phyloP scores from a whole-genome alignment of 768 basidiomycete species.

The Podaxis sp. region DNA sequence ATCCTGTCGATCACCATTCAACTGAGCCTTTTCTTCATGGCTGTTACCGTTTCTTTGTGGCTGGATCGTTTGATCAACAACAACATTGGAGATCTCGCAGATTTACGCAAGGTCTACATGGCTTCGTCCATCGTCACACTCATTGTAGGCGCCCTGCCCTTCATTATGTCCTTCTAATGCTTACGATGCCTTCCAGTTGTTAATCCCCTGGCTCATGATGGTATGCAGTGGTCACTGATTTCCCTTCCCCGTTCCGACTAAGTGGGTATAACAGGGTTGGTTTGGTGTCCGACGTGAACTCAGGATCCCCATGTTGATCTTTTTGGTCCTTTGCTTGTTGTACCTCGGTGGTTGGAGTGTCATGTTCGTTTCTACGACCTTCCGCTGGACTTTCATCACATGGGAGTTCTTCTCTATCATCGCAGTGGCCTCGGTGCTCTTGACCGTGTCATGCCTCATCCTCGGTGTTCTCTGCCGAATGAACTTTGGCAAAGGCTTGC shows the following conservation, averaged over 20 bases:
- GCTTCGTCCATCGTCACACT: constrained; percentile 55
- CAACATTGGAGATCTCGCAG: constrained; percentile 53
- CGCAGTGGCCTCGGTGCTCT: constrained; percentile 53
- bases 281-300: constrained; percentile 69
- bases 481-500: constrained; percentile 79
- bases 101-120: constrained; percentile 49
- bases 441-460: constrained; percentile 54
- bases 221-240: constrained; percentile 31
- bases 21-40: constrained; percentile 77
- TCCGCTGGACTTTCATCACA: constrained; percentile 73
- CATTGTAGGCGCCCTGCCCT: constrained; percentile 44
- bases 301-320: constrained; percentile 56
- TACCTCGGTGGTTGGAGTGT: constrained; percentile 70
- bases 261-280: constrained; percentile 56
- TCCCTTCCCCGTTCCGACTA: not conserved
- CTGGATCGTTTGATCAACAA: constrained; percentile 75
- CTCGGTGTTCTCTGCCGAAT: constrained; percentile 66
- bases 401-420: constrained; percentile 77
- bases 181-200: constrained; percentile 13
- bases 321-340: constrained; percentile 57
- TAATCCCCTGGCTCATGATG: constrained; percentile 69
- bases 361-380: constrained; percentile 72
- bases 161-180: not conserved
- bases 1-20: constrained; percentile 72
- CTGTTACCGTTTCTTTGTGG: constrained; percentile 69